Percentiles rank a stretch among this genome's conserved stretches.
Conservation (phyloP, 1,139 yeast species). For the Zygoascus hellenicus region DNA sequence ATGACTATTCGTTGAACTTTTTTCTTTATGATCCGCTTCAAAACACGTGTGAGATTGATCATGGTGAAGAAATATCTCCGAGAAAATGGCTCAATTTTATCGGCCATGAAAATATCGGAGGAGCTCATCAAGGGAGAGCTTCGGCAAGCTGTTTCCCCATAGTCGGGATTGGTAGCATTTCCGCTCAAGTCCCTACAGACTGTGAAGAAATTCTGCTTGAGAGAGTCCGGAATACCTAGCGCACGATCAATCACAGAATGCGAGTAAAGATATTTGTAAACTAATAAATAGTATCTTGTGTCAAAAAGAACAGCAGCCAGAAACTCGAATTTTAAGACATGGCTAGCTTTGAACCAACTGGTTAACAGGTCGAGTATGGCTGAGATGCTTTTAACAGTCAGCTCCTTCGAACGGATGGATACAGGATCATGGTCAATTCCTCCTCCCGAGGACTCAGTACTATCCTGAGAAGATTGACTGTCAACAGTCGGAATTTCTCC, state of each 20-base stretch:
- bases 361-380: constrained; percentile 49
- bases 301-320: constrained; percentile 70
- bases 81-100: constrained; percentile 24
- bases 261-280: constrained; percentile 37
- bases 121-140: constrained; percentile 4
- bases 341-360: constrained; percentile 76
- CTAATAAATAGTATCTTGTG: constrained; percentile 51
- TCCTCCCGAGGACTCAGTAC: constrained; percentile 16
- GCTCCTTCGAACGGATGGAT: constrained; percentile 51
- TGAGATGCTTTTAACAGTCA: constrained; percentile 56
- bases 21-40: constrained; percentile 33
- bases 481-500: constrained; percentile 23
- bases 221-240: constrained; percentile 33
- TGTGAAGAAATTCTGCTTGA: constrained; percentile 43
- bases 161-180: constrained; percentile 13
- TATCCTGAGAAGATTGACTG: constrained; percentile 39
- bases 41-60: constrained; percentile 32
- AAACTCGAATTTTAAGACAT: constrained; percentile 73
- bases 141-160: constrained; percentile 12
- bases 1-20: constrained; percentile 39
- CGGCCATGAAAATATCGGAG: constrained; percentile 6
- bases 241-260: constrained; percentile 26
- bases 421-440: constrained; percentile 23
- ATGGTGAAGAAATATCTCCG: constrained; percentile 31
- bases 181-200: constrained; percentile 34